Conservation (phyloP, 2,329 filamentous ascomycete species). For the Epichloe gansuensis region DNA sequence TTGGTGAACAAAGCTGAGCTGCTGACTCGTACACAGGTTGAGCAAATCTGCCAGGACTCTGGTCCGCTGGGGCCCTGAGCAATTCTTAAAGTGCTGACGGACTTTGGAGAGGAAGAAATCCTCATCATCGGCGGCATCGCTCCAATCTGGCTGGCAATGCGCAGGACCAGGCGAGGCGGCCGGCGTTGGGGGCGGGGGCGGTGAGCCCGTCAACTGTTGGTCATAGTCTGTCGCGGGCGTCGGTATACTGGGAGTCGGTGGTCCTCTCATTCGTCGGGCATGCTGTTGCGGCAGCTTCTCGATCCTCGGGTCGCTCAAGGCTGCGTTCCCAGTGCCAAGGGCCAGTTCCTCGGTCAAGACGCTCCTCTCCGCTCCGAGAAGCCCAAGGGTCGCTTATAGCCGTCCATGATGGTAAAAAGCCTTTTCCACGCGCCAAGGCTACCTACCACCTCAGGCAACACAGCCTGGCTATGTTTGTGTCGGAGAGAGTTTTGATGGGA, state of each 20-base stretch:
- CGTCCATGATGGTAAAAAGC: slow-evolving; percentile 18
- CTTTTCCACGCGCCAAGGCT: neutral
- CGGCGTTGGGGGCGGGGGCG: slow-evolving; percentile 52
- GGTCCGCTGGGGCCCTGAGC: slow-evolving; percentile 64
- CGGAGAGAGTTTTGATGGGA: neutral
- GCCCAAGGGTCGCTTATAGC: slow-evolving; percentile 37
- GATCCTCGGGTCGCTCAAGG: slow-evolving; percentile 30
- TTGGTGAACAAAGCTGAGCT: slow-evolving; percentile 90
- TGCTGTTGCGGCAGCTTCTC: slow-evolving; percentile 36
- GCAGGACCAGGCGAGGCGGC: slow-evolving; percentile 53
- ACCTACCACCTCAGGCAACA: neutral
- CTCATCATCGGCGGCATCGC: slow-evolving; percentile 65
- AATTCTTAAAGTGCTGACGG: slow-evolving; percentile 66
- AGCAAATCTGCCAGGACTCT: slow-evolving; percentile 77
- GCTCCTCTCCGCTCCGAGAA: slow-evolving; percentile 50
- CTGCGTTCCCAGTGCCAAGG: slow-evolving; percentile 35
- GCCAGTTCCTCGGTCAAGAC: slow-evolving; percentile 44
- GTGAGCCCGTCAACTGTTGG: slow-evolving; percentile 46
- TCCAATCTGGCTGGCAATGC: slow-evolving; percentile 58
- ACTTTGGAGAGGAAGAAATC: slow-evolving; percentile 73
- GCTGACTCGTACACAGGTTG: slow-evolving; percentile 88
- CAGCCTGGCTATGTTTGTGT: neutral
- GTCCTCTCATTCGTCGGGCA: slow-evolving; percentile 36
- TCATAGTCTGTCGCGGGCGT: slow-evolving; percentile 53
- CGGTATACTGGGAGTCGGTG: slow-evolving; percentile 55